Base-by-base conservation (phyloP, 2,329 filamentous ascomycete species). In the Ciborinia camelliae region DNA sequence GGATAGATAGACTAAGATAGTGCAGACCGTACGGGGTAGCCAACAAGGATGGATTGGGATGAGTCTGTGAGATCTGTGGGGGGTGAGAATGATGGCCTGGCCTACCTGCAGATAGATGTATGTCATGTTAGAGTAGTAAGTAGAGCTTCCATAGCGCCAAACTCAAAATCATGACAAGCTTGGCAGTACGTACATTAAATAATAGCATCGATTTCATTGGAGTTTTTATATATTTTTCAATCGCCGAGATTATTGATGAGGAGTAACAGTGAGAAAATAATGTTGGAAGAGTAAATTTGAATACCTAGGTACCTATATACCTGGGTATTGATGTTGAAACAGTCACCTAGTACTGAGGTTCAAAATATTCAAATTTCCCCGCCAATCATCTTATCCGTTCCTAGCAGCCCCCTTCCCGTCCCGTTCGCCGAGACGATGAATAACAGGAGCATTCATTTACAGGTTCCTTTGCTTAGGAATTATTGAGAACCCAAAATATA, bases 21-120 rank as follows among this genome's bases (percentile, higher is more conserved):
- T 18, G 39, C 53, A 30, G 18, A 15, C 39, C 15, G 14, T n/a
- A 32, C 9, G 30, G 39, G 26, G 26, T 37, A 30, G 8, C 6
- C 30, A 6, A 15, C 9, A n/a, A 43, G 53, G 37, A 30, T 30
- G 53, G 53, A 57, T 54, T 20, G 43, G 43, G 53, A 57, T 30
- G 54, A 43, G 20, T 32, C 30, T 47, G 9, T 45, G 54, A 57
- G 39, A n/a, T n/a, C n/a, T n/a, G n/a, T n/a, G n/a, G n/a, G n/a
- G n/a, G n/a, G n/a, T n/a, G n/a, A 43, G 18, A 57, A 57, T 30
- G 53, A 55, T 41, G 53, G 53, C 51, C n/a, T 32, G 20, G 20
- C 32, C n/a, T n/a, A n/a, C n/a, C n/a, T n/a, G n/a, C n/a, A n/a
- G n/a, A n/a, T n/a, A n/a, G n/a, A n/a, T n/a, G n/a, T n/a, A n/a